Evolutionary conservation across 2,329 filamentous ascomycete species (phyloP), one percentile per base, ranked within the genome.

Genomic region (Phaeophleospora eucalypticola): DNA sequence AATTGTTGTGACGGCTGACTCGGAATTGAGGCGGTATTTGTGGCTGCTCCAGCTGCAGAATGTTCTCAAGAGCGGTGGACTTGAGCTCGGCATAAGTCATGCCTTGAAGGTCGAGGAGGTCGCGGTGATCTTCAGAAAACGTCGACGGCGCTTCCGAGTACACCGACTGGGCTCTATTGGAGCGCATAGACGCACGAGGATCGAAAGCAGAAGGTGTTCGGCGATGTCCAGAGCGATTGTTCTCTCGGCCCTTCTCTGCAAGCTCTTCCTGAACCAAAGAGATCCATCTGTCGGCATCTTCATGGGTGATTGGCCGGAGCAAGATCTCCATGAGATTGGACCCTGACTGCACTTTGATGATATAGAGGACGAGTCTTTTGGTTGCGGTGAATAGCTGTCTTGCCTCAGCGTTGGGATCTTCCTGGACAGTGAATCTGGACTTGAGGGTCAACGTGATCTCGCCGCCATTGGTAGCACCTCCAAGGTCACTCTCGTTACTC

Each of bases 351-450:
- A 98, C 86, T 49, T 93, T 86, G 64, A 98, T 97, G 66, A 98
- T 97, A 70, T 97, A 98, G 53, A 98, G 75, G 34, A 97, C 86
- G 64, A 93, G 95, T 60, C 93, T 84, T 72, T 98, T 98, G 2
- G 93, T 97, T 71, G 97, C 93, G 83, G 96, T 97, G 67, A 96
- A 96, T 2, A 98, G 77, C 1, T 89, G 79, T 70, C 97, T 96
- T 53, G 93, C 77, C 50, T 93, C 87, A 3, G 90, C 89, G 63
- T 97, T 91, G 3, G 93, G 91, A 64, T 98, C 93, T 79, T 60
- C 61, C 39, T 65, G 62, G 4, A 65, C 57, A 12, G 62, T 64
- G 52, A 62, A 65, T 24, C 62, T 53, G 3, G 61, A 64, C 51
- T 65, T 65, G 10, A 65, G 57, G 15, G 63, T 65, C 29, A 65